These are phyloP conservation scores for Tremellales sp. DNA, from an alignment of 1,284 basidiomycete species.

Conservation along the genomic window DNA sequence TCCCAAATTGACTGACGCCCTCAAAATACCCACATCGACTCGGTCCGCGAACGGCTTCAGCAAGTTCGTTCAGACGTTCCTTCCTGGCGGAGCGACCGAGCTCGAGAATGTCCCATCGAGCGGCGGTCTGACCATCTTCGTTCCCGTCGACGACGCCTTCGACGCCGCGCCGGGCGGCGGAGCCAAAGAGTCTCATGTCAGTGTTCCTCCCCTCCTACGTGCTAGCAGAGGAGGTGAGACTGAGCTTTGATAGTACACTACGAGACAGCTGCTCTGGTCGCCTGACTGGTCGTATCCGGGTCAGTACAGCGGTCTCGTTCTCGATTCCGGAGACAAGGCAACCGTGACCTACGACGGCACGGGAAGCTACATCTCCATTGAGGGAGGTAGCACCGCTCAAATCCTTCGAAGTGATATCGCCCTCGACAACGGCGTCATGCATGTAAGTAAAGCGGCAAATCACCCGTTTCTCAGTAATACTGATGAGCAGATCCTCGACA, in stretches of 20 bases:
- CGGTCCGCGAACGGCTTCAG: slow-evolving; percentile 19
- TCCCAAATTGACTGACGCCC: slow-evolving; percentile 19
- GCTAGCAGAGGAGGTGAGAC: not conserved
- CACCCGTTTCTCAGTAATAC: not conserved
- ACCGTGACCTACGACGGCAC: slow-evolving; percentile 19
- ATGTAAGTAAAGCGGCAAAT: slow-evolving; percentile 33
- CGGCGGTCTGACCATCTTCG: slow-evolving; percentile 42
- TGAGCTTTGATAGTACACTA: slow-evolving; percentile 27
- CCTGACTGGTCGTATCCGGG: slow-evolving; percentile 14
- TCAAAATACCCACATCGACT: slow-evolving; percentile 13
- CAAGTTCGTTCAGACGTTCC: slow-evolving; percentile 20
- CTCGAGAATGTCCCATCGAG: not conserved
- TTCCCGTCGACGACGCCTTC: slow-evolving; percentile 35
- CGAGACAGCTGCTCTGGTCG: slow-evolving; percentile 33
- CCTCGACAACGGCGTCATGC: slow-evolving; percentile 40
- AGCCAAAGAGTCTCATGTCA: slow-evolving; percentile 24
- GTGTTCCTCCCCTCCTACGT: slow-evolving; percentile 4
- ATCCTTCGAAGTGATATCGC: slow-evolving; percentile 36
- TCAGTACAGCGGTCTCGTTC: slow-evolving; percentile 13
- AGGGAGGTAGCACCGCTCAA: slow-evolving; percentile 16
- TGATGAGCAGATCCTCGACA: not conserved
- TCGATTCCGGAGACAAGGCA: slow-evolving; percentile 26
- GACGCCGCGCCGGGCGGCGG: slow-evolving; percentile 7
- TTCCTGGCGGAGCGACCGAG: slow-evolving; percentile 8
- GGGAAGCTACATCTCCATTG: slow-evolving; percentile 20